Evolutionary conservation across 2,329 filamentous ascomycete genomes (phyloP).

Genomic region (Apiospora pterosperma): DNA sequence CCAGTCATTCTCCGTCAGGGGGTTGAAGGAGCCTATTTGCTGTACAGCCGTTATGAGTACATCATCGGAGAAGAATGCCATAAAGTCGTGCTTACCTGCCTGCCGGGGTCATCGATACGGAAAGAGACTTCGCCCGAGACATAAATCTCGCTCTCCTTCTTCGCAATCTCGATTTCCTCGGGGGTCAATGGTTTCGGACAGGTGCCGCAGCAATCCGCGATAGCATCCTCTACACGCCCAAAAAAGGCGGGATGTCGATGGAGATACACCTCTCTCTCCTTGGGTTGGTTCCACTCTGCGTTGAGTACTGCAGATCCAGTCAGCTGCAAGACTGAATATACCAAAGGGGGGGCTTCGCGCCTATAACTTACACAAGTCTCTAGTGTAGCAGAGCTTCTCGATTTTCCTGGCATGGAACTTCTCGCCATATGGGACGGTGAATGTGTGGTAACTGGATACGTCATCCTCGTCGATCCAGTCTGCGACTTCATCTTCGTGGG

Average conservation of each 20-base stretch:
- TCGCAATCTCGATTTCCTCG: slow-evolving; percentile 67
- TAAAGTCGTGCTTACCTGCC: slow-evolving; percentile 46
- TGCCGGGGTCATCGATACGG: slow-evolving; percentile 76
- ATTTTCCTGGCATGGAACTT: slow-evolving; percentile 66
- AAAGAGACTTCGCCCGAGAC: slow-evolving; percentile 72
- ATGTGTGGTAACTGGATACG: slow-evolving; percentile 75
- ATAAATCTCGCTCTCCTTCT: slow-evolving; percentile 72
- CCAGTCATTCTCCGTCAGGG: slow-evolving; percentile 79
- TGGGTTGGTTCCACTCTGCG: slow-evolving; percentile 78
- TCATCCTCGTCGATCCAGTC: slow-evolving; percentile 80
- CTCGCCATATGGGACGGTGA: slow-evolving; percentile 66
- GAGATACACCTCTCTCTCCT: slow-evolving; percentile 71
- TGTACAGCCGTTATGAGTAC: slow-evolving; percentile 4
- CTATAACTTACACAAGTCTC: slow-evolving; percentile 56
- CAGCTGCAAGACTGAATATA: neutral
- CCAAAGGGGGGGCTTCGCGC: neutral
- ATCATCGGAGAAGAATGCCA: neutral
- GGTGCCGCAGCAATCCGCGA: slow-evolving; percentile 77
- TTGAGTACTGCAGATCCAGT: slow-evolving; percentile 56
- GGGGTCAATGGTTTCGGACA: slow-evolving; percentile 68
- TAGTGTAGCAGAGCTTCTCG: slow-evolving; percentile 77
- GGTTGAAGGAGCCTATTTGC: slow-evolving; percentile 69
- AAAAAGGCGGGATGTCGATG: slow-evolving; percentile 88
- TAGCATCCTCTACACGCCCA: slow-evolving; percentile 68
- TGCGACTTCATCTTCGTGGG: slow-evolving; percentile 74